Conservation (phyloP, 768 basidiomycete species). For the Termitomyces titanicus region DNA sequence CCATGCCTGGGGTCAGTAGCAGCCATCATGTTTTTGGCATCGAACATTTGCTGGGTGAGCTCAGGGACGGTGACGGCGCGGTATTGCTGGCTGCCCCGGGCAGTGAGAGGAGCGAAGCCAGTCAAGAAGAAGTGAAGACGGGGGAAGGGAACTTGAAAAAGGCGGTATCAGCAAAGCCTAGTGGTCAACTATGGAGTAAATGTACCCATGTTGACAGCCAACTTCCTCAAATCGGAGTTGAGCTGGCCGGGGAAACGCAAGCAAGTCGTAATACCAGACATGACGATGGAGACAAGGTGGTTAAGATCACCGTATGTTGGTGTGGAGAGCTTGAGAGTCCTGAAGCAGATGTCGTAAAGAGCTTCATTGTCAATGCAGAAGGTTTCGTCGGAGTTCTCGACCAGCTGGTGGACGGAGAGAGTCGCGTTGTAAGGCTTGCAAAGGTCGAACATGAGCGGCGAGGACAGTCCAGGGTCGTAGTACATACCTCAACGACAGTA, state of each 20-base stretch:
- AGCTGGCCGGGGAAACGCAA: conserved; percentile 99
- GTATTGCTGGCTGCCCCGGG: conserved; percentile 92
- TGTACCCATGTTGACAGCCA: conserved; percentile 98
- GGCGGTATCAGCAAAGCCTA: background rate
- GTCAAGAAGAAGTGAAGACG: conserved; percentile 99
- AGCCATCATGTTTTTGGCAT: conserved; percentile 99
- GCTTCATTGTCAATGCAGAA: conserved; percentile 99
- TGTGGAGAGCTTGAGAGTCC: conserved; percentile 92
- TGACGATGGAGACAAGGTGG: conserved; percentile 95
- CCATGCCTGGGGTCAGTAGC: conserved; percentile 96
- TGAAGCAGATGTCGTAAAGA: conserved; percentile 98
- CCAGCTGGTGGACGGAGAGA: conserved; percentile 96
- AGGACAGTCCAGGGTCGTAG: background rate
- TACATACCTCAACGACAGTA: conserved; percentile 88
- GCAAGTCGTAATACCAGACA: conserved; percentile 98
- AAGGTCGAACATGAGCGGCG: background rate
- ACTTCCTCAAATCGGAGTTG: conserved; percentile 96
- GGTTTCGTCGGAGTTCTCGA: conserved; percentile 99
- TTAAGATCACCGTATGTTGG: conserved; percentile 98
- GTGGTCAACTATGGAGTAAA: conserved; percentile 9
- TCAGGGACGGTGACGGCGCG: conserved; percentile 97
- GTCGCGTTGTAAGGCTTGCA: conserved; percentile 95
- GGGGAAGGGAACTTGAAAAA: conserved; percentile 81
- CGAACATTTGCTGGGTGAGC: conserved; percentile 99
- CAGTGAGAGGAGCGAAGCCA: conserved; percentile 91